A percentile compares a stretch with the other conserved stretches of the same genome.
phyloP scores from a whole-genome alignment of 768 basidiomycete species.

The Amanita exitialis region DNA sequence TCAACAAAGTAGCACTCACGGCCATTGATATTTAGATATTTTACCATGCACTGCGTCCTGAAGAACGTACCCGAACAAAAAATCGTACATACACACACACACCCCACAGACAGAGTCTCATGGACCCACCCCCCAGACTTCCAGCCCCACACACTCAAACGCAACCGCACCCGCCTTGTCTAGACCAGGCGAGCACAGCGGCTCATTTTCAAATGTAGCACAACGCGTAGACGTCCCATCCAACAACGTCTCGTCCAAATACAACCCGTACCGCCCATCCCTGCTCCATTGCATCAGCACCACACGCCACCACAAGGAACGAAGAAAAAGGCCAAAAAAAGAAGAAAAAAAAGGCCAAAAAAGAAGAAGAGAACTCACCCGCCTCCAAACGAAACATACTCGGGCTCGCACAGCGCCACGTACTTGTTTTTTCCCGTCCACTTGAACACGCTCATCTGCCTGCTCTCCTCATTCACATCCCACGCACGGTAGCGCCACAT shows the following conservation, averaged over 20 bases:
- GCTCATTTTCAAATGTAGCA: slow-evolving; percentile 82
- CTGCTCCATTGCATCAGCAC: slow-evolving; percentile 24
- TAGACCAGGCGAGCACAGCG: slow-evolving; percentile 49
- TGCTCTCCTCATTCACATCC: slow-evolving; percentile 5
- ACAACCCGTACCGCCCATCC: slow-evolving; percentile 83
- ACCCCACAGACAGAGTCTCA: no score
- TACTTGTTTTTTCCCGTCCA: slow-evolving; percentile 91
- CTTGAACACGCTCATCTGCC: slow-evolving; percentile 50
- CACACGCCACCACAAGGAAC: neutral
- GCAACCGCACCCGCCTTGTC: slow-evolving; percentile 37
- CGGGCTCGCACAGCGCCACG: slow-evolving; percentile 75
- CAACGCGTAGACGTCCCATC: slow-evolving; percentile 80
- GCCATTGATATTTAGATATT: no score
- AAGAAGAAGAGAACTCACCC: slow-evolving; percentile 48
- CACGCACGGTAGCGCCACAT: slow-evolving; percentile 60
- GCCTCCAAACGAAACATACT: slow-evolving; percentile 83
- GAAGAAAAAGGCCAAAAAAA: neutral
- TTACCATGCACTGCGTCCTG: no score
- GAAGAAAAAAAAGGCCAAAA: slow-evolving; percentile 3
- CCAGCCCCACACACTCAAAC: slow-evolving; percentile 91
- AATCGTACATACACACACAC: no score
- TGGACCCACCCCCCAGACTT: slow-evolving; percentile 78
- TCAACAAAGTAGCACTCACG: no score
- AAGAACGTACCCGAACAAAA: no score
- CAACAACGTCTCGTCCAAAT: slow-evolving; percentile 72